Evolutionary conservation across 2,329 filamentous ascomycete genomes (phyloP), one percentile per base, ranked within the genome.

Genomic region (Endoconidiophora polonica): DNA sequence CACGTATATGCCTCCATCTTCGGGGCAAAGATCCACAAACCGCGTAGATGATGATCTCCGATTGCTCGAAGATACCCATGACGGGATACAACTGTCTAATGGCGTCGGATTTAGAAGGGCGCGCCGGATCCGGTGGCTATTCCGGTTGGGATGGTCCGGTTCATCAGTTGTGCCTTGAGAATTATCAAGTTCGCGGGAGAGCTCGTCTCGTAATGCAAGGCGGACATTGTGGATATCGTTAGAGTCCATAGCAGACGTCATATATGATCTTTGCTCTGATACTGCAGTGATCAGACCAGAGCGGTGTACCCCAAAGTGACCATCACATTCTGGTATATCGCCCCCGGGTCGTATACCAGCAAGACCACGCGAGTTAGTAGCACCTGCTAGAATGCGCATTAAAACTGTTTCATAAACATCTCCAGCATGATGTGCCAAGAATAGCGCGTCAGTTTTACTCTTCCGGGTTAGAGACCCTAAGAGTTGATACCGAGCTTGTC

Each of bases 361-460:
- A 26, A 94, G 67, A 0, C 85, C 87, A n/a, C 73, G 67, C n/a
- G 76, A 74, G 7, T 40, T 22, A 2, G 74, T 67, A 58, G 86
- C 82, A 0, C 81, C 79, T 2, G 70, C 68, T 6, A 81, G 64
- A 36, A 96, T 63, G 40, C 91, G 76, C 79, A 87, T 83, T 45
- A 96, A 65, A 3, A 93, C 72, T 0, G 88, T 95, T 66, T 98
- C 91, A 50, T 87, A 83, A 59, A 91, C 86, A 59, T 98, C 91
- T 59, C 95, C 88, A 54, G 74, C 70, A 61, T 98, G 91, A 60
- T 98, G 91, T 3, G 81, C 91, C 24, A 93, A 67, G 38, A 95
- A 72, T 1, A 96, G 62, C 18, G 76, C 74, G 3, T 63, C 65
- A 3, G 83, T 74, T 0, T 65, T 60, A 4, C 66, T 57, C 1